Evolutionary conservation across 257 asterid genomes (phyloP).

Genomic region (Nicotiana otophora): DNA sequence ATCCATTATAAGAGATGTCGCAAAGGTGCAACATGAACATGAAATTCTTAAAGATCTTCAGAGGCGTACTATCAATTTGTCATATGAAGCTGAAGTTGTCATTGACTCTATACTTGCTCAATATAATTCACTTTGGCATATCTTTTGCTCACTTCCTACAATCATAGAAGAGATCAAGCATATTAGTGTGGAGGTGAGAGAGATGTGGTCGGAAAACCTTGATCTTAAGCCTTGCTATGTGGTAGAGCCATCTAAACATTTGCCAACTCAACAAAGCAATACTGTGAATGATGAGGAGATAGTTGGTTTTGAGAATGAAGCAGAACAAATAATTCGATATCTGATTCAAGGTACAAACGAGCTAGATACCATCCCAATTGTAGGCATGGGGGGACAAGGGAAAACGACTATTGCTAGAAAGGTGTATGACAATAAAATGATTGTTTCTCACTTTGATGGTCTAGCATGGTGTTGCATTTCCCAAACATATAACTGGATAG

Average conservation of each 20-base stretch:
- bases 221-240: background rate
- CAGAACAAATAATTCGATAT: background rate
- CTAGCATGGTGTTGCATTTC: slow-evolving; percentile 7
- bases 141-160: background rate
- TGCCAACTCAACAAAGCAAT: background rate
- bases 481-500: background rate
- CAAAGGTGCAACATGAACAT: background rate
- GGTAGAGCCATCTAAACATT: background rate
- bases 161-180: background rate
- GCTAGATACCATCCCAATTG: background rate
- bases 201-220: background rate
- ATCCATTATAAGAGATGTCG: background rate
- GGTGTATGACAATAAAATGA: background rate
- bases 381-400: slow-evolving; percentile 9
- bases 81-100: background rate
- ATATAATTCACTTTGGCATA: background rate
- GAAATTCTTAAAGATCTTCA: background rate
- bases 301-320: background rate
- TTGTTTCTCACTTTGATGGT: background rate
- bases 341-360: background rate
- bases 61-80: background rate
- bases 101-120: background rate
- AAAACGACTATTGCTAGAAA: background rate
- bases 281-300: background rate
- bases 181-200: background rate